Evolutionary conservation across 2,329 filamentous ascomycete genomes (phyloP), one percentile per base, ranked within the genome.

Genomic region (Plectosphaerella sp.): DNA sequence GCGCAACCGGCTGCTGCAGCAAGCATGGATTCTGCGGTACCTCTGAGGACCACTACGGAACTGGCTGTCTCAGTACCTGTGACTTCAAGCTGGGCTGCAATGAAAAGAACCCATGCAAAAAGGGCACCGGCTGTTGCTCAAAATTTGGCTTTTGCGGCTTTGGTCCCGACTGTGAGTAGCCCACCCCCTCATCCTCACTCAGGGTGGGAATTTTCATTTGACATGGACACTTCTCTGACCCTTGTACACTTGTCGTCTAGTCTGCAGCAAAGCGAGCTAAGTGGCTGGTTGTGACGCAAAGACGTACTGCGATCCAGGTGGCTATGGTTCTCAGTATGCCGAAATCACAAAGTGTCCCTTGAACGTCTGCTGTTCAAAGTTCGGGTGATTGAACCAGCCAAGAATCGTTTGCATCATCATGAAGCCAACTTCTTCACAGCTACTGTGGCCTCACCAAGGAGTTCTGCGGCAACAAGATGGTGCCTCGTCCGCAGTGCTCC

Each of bases 341-440:
- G 37, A 41, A 18, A 41, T 41, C 16, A 18, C 5, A 41, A 18
- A 9, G 5, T 41, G 14, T 41, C 37, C 37, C 37, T 18, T 41
- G 14, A 41, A 41, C 37, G 14, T 41, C 10, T 41, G 14, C 37
- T 41, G 14, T 18, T 41, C 14, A 14, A 15, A 15, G 3, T 41
- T 15, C 15, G 37, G 37, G 37, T 41, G 14, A 41, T 4, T 41
- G 8, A 15, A n/a, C 16, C 14, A 39, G 28, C 14, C 5, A 16
- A 20, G 68, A 37, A 72, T 68, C 58, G 72, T 68, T 48, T 66
- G 67, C 3, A 59, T 47, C 5, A 61, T 59, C 9, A 33, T 41
- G 8, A 60, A 61, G 5, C 67, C 64, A 33, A 39, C 37, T 39
- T 39, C 37, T n/a, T 22, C 14, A 3, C 16, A 20, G 68, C 41